Evolutionary conservation across 805 yeast genomes (phyloP).

Genomic region (Suhomyces emberorum): DNA sequence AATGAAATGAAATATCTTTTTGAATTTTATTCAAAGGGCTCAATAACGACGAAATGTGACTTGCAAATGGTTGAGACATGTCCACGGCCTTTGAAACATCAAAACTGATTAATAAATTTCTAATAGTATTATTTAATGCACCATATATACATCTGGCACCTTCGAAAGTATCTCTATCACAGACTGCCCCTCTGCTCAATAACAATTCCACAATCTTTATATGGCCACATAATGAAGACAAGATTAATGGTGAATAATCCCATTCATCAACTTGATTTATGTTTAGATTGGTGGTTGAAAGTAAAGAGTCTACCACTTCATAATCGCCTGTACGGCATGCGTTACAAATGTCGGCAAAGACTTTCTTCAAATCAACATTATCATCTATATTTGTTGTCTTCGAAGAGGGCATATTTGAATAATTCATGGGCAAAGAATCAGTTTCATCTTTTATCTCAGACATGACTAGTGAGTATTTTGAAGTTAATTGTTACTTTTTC

Average conservation of each 20-base stretch:
- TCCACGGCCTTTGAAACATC: conserved; percentile 71
- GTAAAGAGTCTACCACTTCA: conserved; percentile 57
- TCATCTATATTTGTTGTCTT: neutral
- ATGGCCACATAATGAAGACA: conserved; percentile 78
- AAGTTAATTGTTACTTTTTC: too few species aligned
- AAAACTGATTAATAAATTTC: conserved; percentile 53
- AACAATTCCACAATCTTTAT: conserved; percentile 57
- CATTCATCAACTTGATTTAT: conserved; percentile 61
- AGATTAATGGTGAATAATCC: conserved; percentile 71
- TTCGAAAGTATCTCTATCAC: conserved; percentile 78
- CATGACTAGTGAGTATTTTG: too few species aligned
- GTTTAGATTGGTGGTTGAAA: conserved; percentile 39
- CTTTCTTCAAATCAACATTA: conserved; percentile 11
- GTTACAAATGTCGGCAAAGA: conserved; percentile 48
- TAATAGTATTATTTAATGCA: conserved; percentile 64
- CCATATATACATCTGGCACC: conserved; percentile 77
- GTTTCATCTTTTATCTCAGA: too few species aligned
- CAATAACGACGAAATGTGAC: conserved; percentile 56
- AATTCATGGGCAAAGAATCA: conserved; percentile 9
- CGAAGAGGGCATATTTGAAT: conserved; percentile 9
- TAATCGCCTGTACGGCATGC: conserved; percentile 72
- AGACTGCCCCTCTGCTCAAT: conserved; percentile 63
- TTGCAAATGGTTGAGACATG: conserved; percentile 66
- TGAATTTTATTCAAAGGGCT: conserved; percentile 19
- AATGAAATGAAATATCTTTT: conserved; percentile 31